Percentiles rank a stretch among this genome's conserved stretches.
These are phyloP conservation scores for Hypoxylon sp. DNA, from an alignment of 2,329 filamentous ascomycete species.

Conservation along the genomic window DNA sequence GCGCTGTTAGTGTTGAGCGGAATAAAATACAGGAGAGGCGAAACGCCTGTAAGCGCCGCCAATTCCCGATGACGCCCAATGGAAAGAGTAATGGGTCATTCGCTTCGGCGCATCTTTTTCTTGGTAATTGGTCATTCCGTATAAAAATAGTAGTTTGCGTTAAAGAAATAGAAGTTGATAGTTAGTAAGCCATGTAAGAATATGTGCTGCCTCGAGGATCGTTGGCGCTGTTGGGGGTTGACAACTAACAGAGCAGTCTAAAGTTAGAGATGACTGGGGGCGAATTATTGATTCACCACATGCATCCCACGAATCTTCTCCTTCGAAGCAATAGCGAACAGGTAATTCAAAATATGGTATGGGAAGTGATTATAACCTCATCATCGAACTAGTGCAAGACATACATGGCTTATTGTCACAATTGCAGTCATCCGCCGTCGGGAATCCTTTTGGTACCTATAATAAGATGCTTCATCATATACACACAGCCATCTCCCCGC, in stretches of 20 bases:
- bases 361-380: conserved; percentile 7
- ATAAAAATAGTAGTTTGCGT: neutral
- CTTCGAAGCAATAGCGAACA: neutral
- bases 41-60: conserved; percentile 25
- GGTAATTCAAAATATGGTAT: conserved; percentile 1
- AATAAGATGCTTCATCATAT: conserved; percentile 13
- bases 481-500: conserved; percentile 37
- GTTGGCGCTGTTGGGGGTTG: neutral
- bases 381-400: neutral
- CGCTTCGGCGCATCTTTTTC: conserved; percentile 8
- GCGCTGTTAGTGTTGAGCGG: conserved; percentile 11
- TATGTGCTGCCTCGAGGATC: neutral
- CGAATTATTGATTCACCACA: neutral
- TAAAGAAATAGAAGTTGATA: neutral
- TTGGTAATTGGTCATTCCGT: neutral
- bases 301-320: conserved; percentile 24
- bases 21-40: conserved; percentile 1
- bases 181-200: neutral
- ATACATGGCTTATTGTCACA: conserved; percentile 19
- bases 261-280: conserved; percentile 21
- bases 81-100: conserved; percentile 4
- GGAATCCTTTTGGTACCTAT: conserved; percentile 2
- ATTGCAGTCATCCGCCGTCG: conserved; percentile 13
- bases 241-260: neutral
- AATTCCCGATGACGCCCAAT: conserved; percentile 13